Conservation (phyloP, 805 yeast species). For the Wickerhamiella sergipiensis region DNA sequence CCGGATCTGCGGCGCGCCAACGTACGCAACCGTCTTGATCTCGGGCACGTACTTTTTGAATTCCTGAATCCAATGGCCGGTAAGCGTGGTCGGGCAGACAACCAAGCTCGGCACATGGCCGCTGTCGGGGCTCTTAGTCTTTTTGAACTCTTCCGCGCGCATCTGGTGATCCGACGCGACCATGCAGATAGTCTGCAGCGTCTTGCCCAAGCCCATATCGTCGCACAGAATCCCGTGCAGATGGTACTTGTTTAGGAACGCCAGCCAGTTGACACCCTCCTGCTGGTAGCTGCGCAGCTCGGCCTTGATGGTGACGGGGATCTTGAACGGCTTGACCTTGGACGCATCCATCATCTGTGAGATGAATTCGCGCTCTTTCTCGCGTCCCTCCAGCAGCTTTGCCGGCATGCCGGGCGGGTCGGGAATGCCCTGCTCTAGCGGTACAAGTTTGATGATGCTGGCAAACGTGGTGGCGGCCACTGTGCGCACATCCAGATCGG, state of each 20-base stretch:
- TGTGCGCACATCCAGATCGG: slow-evolving; percentile 74
- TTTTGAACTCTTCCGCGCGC: slow-evolving; percentile 53
- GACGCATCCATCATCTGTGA: slow-evolving; percentile 97
- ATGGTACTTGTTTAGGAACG: slow-evolving; percentile 86
- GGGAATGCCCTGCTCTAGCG: slow-evolving; percentile 92
- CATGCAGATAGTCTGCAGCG: slow-evolving; percentile 92
- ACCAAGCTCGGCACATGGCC: slow-evolving; percentile 72
- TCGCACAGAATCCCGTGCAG: slow-evolving; percentile 96
- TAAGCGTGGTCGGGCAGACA: slow-evolving; percentile 91
- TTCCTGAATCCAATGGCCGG: slow-evolving; percentile 99
- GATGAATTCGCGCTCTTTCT: slow-evolving; percentile 83
- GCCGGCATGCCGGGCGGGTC: slow-evolving; percentile 87
- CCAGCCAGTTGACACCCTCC: slow-evolving; percentile 97
- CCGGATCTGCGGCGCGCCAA: slow-evolving; percentile 80
- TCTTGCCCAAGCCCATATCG: slow-evolving; percentile 98
- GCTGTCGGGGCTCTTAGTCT: slow-evolving; percentile 48
- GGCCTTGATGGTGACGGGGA: slow-evolving; percentile 88
- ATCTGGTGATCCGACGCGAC: slow-evolving; percentile 90
- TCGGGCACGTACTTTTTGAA: slow-evolving; percentile 80
- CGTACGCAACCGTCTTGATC: slow-evolving; percentile 69
- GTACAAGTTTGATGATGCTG: slow-evolving; percentile 84
- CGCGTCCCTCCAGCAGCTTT: slow-evolving; percentile 75
- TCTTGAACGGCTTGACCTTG: slow-evolving; percentile 70
- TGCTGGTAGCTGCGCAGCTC: slow-evolving; percentile 90
- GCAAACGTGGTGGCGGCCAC: slow-evolving; percentile 95